Evolutionary conservation across 768 basidiomycete species (phyloP).

Genomic region (Mycena metata): DNA sequence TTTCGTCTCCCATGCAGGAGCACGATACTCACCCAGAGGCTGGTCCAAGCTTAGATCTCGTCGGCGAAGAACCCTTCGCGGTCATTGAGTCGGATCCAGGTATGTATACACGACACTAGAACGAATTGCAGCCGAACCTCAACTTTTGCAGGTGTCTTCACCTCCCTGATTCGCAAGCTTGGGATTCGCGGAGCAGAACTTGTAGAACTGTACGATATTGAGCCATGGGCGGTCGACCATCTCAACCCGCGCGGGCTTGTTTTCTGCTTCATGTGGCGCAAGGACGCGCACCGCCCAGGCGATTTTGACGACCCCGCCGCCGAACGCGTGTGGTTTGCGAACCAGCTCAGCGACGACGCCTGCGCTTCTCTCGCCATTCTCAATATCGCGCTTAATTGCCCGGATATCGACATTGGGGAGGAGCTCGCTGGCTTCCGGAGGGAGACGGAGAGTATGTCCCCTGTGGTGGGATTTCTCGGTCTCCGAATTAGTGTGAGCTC

Average conservation of each 20-base stretch:
- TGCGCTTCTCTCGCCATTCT: conserved; percentile 75
- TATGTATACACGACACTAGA: conserved; percentile 34
- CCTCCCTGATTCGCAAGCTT: conserved; percentile 65
- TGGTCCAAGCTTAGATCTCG: conserved; percentile 54
- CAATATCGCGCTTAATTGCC: conserved; percentile 72
- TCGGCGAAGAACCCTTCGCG: conserved; percentile 73
- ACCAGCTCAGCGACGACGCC: conserved; percentile 76
- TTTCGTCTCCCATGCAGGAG: conserved; percentile 8
- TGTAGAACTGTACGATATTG: conserved; percentile 73
- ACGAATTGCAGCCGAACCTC: conserved; percentile 37
- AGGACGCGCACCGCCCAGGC: conserved; percentile 59
- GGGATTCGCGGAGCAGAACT: conserved; percentile 67
- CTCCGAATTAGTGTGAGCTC: conserved; percentile 2
- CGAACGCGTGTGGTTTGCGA: conserved; percentile 74
- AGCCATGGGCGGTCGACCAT: conserved; percentile 73
- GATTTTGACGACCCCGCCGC: conserved; percentile 69
- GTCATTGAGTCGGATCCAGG: conserved; percentile 72
- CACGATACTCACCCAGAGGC: neutral
- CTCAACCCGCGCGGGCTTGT: conserved; percentile 71
- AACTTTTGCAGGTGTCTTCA: conserved; percentile 63
- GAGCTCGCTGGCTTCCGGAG: conserved; percentile 58
- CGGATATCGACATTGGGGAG: conserved; percentile 61
- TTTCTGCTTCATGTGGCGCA: conserved; percentile 72
- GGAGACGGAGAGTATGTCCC: conserved; percentile 69
- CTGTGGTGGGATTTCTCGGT: conserved; percentile 59